phyloP scores from a whole-genome alignment of 2,329 filamentous ascomycete species.

The Fusarium albosuccineum region DNA sequence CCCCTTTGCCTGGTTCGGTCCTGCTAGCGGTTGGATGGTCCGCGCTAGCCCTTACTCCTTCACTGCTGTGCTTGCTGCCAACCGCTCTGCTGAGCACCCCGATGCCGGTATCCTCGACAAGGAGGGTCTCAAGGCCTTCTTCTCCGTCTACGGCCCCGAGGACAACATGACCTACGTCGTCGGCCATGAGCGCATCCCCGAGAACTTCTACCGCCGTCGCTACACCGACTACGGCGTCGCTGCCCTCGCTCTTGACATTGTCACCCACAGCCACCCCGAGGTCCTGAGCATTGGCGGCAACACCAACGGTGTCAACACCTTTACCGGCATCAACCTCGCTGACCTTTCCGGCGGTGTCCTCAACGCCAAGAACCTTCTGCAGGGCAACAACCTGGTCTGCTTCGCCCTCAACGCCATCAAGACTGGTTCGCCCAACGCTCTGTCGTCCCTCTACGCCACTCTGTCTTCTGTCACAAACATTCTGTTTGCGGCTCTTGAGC shows the following conservation, averaged over 20 bases:
- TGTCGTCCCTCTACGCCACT: constrained; percentile 53
- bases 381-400: constrained; percentile 63
- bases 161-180: constrained; percentile 57
- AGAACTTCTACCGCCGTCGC: constrained; percentile 61
- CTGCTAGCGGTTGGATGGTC: constrained; percentile 62
- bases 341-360: constrained; percentile 60
- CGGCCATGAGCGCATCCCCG: constrained; percentile 65
- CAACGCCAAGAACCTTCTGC: constrained; percentile 55
- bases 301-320: constrained; percentile 63
- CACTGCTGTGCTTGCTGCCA: constrained; percentile 57
- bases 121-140: constrained; percentile 61
- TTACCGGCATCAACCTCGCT: constrained; percentile 59
- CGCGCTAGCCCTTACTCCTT: constrained; percentile 64
- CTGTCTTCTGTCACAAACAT: constrained; percentile 38
- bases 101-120: constrained; percentile 45
- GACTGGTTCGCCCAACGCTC: constrained; percentile 57
- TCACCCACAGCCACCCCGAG: constrained; percentile 56
- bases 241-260: constrained; percentile 55
- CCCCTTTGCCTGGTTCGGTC: constrained; percentile 67
- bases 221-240: constrained; percentile 62
- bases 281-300: constrained; percentile 65
- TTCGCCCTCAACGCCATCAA: constrained; percentile 54
- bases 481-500: constrained; percentile 35
- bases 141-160: constrained; percentile 54
- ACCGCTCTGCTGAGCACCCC: constrained; percentile 58